Percentiles rank a stretch among this genome's conserved stretches.
These are phyloP conservation scores for Microsporum ferrugineum DNA, from an alignment of 2,329 filamentous ascomycete species.

Conservation along the genomic window DNA sequence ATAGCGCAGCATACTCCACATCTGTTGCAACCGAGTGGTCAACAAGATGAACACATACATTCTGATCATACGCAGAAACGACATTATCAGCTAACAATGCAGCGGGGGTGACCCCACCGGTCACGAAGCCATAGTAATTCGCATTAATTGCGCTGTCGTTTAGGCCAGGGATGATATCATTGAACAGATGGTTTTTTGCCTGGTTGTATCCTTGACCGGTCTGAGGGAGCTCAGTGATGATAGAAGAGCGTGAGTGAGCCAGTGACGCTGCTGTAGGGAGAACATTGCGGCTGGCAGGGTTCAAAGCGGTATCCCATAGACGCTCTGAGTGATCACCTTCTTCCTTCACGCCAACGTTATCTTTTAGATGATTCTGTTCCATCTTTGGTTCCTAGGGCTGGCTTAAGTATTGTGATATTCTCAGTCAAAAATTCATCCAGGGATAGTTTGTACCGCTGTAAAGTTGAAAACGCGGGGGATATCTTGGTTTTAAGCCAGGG, in stretches of 20 bases:
- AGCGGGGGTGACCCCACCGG: constrained; percentile 65
- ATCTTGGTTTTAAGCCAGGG: not conserved
- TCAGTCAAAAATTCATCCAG: not conserved
- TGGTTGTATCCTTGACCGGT: constrained; percentile 23
- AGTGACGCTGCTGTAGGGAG: constrained; percentile 24
- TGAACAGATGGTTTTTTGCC: constrained; percentile 29
- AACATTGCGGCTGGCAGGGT: constrained; percentile 17
- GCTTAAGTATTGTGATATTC: not conserved
- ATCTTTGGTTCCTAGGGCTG: not conserved
- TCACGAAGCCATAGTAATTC: constrained; percentile 83
- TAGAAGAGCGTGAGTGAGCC: constrained; percentile 24
- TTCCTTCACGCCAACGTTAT: not conserved
- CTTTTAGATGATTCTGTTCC: not conserved
- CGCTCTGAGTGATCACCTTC: not conserved
- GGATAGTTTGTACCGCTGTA: not conserved
- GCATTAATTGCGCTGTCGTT: constrained; percentile 53
- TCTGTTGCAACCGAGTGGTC: constrained; percentile 62
- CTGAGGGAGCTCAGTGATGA: constrained; percentile 21
- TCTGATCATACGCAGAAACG: constrained; percentile 72
- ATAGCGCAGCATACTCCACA: constrained; percentile 61
- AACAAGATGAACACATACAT: constrained; percentile 70
- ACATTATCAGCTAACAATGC: constrained; percentile 74
- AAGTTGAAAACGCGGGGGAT: not conserved
- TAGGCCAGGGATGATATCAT: constrained; percentile 43
- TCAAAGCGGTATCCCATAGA: not conserved